A percentile compares a stretch with the other conserved stretches of the same genome.
Evolutionary conservation across 208 protist genomes (phyloP).

Genomic region (Trypanosoma melophagium): DNA sequence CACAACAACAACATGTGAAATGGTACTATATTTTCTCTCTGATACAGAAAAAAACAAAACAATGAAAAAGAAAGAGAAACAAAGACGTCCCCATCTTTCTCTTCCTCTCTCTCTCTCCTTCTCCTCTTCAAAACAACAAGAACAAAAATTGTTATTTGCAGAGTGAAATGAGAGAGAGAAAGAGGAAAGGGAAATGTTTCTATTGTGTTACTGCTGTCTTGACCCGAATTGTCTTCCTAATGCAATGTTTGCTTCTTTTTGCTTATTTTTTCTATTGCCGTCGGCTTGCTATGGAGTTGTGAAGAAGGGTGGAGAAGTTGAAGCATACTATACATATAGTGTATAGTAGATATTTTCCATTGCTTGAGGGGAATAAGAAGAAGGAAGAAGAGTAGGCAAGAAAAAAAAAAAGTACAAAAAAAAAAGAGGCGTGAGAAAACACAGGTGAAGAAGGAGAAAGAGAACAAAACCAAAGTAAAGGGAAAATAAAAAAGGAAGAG

Average conservation of each 20-base stretch:
- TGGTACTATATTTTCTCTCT: neutral
- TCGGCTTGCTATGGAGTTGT: neutral
- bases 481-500: neutral
- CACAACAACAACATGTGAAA: conserved; percentile 3
- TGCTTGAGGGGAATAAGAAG: neutral
- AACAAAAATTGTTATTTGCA: too few species aligned
- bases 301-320: neutral
- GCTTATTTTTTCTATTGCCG: neutral
- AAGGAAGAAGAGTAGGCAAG: neutral
- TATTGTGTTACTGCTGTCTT: neutral
- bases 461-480: too few species aligned
- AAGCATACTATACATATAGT: too few species aligned
- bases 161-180: neutral
- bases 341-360: too few species aligned
- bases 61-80: too few species aligned
- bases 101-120: conserved; percentile 3
- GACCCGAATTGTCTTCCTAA: neutral
- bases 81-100: neutral
- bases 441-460: neutral
- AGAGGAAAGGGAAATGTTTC: too few species aligned
- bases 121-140: neutral
- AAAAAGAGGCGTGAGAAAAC: neutral
- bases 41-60: too few species aligned
- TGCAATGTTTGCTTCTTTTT: neutral
- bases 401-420: conserved; percentile 10